Conservation (phyloP, 192 early-diverging fungal species). For the Linderina pennispora region DNA sequence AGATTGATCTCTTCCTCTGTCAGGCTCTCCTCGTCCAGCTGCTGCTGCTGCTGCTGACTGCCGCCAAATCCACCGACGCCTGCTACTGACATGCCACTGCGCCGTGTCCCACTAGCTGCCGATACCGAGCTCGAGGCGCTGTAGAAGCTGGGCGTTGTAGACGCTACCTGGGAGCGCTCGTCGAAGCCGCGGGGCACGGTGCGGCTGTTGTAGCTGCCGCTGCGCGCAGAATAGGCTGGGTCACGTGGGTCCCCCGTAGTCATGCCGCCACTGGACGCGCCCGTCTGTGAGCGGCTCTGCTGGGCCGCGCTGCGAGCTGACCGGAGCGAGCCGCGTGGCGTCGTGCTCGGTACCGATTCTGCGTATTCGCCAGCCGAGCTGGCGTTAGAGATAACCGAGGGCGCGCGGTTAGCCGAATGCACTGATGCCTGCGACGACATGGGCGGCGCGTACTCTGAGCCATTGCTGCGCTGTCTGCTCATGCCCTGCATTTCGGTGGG, state of each 20-base stretch:
- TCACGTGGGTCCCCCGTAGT: constrained; percentile 2
- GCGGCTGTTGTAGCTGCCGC: constrained; percentile 19
- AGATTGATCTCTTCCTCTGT: constrained; percentile 46
- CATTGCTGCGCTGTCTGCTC: constrained; percentile 24
- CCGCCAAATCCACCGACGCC: too few relatives aligned
- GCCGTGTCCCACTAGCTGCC: constrained; percentile 12
- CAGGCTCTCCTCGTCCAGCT: constrained; percentile 16
- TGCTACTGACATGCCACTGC: constrained; percentile 21
- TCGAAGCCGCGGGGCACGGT: constrained; percentile 3
- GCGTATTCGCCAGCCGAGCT: constrained; percentile 3
- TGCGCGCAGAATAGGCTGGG: constrained; percentile 17
- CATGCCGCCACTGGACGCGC: background rate
- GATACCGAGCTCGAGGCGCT: constrained; percentile 4
- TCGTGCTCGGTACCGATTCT: too few relatives aligned
- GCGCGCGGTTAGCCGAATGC: background rate
- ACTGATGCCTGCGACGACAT: background rate
- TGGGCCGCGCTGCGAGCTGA: constrained; percentile 39
- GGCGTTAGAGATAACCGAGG: constrained; percentile 9
- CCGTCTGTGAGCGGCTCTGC: too few relatives aligned
- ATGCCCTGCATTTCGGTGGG: background rate
- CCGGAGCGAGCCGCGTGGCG: constrained; percentile 37
- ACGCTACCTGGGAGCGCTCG: constrained; percentile 1
- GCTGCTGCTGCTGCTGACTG: too few relatives aligned
- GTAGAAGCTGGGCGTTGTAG: background rate
- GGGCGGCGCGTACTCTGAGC: constrained; percentile 8